Evolutionary conservation across 305 asterid species (phyloP).

Genomic region (Caryopteris hybrid): DNA sequence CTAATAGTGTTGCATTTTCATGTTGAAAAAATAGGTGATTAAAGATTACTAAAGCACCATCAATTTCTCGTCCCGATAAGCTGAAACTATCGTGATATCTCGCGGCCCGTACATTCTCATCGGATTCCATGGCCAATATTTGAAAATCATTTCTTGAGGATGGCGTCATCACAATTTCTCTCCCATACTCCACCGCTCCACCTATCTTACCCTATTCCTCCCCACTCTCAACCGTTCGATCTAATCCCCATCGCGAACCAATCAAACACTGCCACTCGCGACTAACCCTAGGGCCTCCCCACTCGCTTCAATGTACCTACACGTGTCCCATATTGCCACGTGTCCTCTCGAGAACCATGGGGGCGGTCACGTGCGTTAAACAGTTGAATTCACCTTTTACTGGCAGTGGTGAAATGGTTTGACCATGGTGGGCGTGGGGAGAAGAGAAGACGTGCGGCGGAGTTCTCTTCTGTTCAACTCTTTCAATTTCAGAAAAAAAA

Average conservation of each 20-base stretch:
- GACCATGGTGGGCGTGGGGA: constrained; percentile 15
- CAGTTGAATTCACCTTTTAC: background rate
- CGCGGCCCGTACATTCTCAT: constrained; percentile 21
- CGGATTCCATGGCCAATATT: constrained; percentile 22
- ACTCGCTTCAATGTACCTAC: background rate
- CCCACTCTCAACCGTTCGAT: constrained; percentile 28
- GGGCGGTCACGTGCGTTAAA: background rate
- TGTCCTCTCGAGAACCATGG: background rate
- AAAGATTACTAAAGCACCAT: too few species aligned
- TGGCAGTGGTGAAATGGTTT: constrained; percentile 12
- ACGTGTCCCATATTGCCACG: background rate
- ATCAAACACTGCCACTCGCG: background rate
- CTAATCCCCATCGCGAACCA: background rate
- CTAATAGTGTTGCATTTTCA: too few species aligned
- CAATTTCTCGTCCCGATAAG: background rate
- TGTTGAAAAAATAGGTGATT: too few species aligned
- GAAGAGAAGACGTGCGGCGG: constrained; percentile 38
- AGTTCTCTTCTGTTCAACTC: constrained; percentile 27
- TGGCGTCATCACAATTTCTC: constrained; percentile 4
- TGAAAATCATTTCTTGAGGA: background rate
- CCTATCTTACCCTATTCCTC: constrained; percentile 17
- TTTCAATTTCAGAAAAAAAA: background rate
- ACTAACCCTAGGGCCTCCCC: background rate
- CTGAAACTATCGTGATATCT: constrained; percentile 6
- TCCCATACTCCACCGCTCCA: constrained; percentile 34